Evolutionary conservation across 352 stramenopile genomes (phyloP), one percentile per base, ranked within the genome.

Genomic region (Peronospora destructor): DNA sequence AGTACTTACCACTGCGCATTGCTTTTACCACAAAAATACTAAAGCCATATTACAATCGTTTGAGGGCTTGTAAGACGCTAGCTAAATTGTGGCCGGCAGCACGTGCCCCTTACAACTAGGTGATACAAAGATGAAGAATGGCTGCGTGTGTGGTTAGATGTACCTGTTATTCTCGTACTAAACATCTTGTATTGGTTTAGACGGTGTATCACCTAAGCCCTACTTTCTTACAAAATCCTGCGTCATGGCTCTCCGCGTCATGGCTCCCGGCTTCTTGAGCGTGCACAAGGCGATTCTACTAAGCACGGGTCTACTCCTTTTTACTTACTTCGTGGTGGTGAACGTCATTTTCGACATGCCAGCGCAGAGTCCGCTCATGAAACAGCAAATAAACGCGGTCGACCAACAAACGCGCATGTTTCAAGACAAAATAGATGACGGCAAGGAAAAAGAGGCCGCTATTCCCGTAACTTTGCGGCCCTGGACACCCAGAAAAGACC

Each of bases 261-360:
- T 26, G 4, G 23, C 23, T 26, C 23, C 23, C 23, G 23, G 23
- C 23, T 26, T 26, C 23, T 49, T 80, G 32, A 68, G 86, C 46
- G 53, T 48, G 45, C 77, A 71, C 53, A 83, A 84, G 59, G 47
- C 69, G 35, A 66, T 89, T 51, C 57, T 87, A 13, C 35, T 73
- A 8, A 59, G 45, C 17, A 73, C 87, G 52, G 59, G 68, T 17
- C 49, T 85, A 37, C 34, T 90, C 8, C 78, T 90, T 48, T 63
- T 78, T 4, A 50, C 60, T 8, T 90, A 90, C 64, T 85, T 87
- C 37, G 50, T 69, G 14, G 56, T 84, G 12, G 59, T 87, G 37
- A 81, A 85, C 58, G 60, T 76, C 14, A 82, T 78, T 55, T 87
- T 87, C 54, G 68, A 73, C 45, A 52, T 84, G 29, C 53, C 68